Evolutionary conservation across 129 eudicot genomes (phyloP).

Genomic region (Cynara cardunculus): DNA sequence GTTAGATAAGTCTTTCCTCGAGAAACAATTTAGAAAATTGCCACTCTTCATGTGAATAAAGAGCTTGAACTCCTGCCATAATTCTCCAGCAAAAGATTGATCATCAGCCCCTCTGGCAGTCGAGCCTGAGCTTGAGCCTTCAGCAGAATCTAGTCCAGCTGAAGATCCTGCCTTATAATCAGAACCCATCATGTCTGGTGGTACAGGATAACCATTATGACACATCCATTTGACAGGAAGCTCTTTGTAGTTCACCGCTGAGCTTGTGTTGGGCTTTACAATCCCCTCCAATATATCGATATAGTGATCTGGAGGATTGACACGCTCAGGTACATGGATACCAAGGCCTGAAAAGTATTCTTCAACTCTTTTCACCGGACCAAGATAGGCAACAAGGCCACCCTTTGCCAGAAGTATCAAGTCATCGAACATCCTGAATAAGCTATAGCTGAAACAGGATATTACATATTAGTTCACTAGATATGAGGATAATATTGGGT

Average conservation of each 20-base stretch:
- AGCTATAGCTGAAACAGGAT: conserved; percentile 61
- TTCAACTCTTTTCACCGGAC: conserved; percentile 79
- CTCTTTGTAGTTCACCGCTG: conserved; percentile 53
- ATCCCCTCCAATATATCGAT: conserved; percentile 88
- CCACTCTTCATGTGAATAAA: conserved; percentile 54
- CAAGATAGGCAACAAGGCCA: conserved; percentile 83
- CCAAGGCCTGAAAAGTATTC: conserved; percentile 81
- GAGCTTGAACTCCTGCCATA: conserved; percentile 73
- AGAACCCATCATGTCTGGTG: conserved; percentile 68
- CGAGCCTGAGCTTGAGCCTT: conserved; percentile 31
- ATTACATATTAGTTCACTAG: conserved; percentile 9
- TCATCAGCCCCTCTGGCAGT: conserved; percentile 34
- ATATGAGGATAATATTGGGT: conserved; percentile 1
- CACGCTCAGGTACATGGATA: conserved; percentile 74
- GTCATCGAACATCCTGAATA: conserved; percentile 95
- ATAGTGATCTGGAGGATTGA: conserved; percentile 83
- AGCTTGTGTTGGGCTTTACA: conserved; percentile 37
- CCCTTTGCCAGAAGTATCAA: conserved; percentile 92
- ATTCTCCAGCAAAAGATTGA: conserved; percentile 58
- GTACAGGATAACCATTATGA: conserved; percentile 82
- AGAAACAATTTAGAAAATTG: conserved; percentile 34
- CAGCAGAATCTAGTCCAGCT: conserved; percentile 26
- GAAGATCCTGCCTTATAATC: conserved; percentile 37
- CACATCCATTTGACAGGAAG: conserved; percentile 96
- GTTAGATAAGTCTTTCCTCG: conserved; percentile 55